These are phyloP conservation scores for Aspergillus japonicus DNA, from an alignment of 2,329 filamentous ascomycete genomes.

Conservation along the genomic window DNA sequence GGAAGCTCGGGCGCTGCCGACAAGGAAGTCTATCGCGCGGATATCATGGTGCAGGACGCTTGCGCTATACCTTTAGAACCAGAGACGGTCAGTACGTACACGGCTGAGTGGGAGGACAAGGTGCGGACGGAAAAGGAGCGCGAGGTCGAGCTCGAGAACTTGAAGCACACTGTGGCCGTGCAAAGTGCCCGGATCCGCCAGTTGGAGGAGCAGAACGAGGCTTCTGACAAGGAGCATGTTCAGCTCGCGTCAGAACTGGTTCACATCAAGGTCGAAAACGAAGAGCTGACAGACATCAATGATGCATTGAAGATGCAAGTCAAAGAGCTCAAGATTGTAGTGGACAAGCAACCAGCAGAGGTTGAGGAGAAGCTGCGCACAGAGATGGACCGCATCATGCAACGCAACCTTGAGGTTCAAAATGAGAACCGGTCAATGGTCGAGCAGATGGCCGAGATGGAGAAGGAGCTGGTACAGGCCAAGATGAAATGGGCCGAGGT, in stretches of 20 bases:
- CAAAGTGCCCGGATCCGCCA: constrained; percentile 75
- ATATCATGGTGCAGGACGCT: constrained; percentile 88
- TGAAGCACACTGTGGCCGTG: constrained; percentile 65
- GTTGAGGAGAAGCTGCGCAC: constrained; percentile 77
- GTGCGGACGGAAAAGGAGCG: constrained; percentile 77
- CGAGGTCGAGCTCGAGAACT: constrained; percentile 73
- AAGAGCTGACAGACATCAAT: constrained; percentile 83
- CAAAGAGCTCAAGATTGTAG: constrained; percentile 76
- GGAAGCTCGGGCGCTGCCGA: constrained; percentile 85
- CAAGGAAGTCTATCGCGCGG: constrained; percentile 93
- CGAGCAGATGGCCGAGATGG: constrained; percentile 86
- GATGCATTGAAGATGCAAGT: constrained; percentile 85
- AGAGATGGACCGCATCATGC: constrained; percentile 90
- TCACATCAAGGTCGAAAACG: constrained; percentile 88
- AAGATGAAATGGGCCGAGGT: constrained; percentile 97
- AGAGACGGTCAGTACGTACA: constrained; percentile 77
- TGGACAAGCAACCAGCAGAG: constrained; percentile 85
- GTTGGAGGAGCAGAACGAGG: constrained; percentile 83
- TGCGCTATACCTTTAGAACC: constrained; percentile 83
- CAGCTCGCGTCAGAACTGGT: constrained; percentile 88
- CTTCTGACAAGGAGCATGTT: constrained; percentile 86
- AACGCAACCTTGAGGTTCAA: constrained; percentile 87
- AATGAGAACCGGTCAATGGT: constrained; percentile 87
- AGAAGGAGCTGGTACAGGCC: constrained; percentile 84
- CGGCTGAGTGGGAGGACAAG: constrained; percentile 88